Evolutionary conservation across 176 grass and related monocot species (phyloP).

Genomic region (Aegilops umbellulata): DNA sequence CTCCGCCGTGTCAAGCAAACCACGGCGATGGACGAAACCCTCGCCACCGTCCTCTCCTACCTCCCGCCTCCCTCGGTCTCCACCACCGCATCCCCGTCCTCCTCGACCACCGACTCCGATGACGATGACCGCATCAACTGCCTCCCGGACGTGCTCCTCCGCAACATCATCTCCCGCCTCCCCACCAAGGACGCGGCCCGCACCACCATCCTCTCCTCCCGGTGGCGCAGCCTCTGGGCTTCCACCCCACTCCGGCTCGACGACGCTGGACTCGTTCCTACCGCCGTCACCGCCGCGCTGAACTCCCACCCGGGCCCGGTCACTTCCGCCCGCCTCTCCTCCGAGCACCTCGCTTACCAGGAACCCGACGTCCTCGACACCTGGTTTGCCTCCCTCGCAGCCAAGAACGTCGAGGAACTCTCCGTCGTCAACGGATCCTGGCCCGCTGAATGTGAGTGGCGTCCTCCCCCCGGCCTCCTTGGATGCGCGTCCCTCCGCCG

Average conservation of each 20-base stretch:
- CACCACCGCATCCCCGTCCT: not conserved
- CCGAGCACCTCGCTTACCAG: conserved; percentile 1
- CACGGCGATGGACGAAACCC: conserved; percentile 29
- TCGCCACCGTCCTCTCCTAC: conserved; percentile 40
- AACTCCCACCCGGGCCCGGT: conserved; percentile 35
- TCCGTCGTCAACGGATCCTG: conserved; percentile 32
- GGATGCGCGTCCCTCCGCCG: conserved; percentile 24
- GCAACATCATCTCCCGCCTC: conserved; percentile 38
- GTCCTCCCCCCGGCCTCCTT: conserved; percentile 22
- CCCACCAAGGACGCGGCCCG: conserved; percentile 48
- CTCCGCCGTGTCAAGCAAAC: not conserved
- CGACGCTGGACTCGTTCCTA: conserved; percentile 1
- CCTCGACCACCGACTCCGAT: not conserved
- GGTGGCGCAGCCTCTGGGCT: conserved; percentile 42
- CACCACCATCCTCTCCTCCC: conserved; percentile 42
- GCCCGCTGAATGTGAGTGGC: conserved; percentile 18
- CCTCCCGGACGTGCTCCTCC: conserved; percentile 36
- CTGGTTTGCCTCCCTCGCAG: conserved; percentile 33
- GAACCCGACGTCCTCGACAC: conserved; percentile 16
- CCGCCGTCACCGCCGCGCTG: conserved; percentile 19
- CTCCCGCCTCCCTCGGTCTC: conserved; percentile 20
- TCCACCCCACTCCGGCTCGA: conserved; percentile 34
- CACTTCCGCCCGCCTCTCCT: conserved; percentile 25
- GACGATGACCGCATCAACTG: conserved; percentile 24
- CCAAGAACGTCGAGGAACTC: conserved; percentile 27